Evolutionary conservation across 73 alveolate species (phyloP).

Genomic region (Blepharisma japonicum): DNA sequence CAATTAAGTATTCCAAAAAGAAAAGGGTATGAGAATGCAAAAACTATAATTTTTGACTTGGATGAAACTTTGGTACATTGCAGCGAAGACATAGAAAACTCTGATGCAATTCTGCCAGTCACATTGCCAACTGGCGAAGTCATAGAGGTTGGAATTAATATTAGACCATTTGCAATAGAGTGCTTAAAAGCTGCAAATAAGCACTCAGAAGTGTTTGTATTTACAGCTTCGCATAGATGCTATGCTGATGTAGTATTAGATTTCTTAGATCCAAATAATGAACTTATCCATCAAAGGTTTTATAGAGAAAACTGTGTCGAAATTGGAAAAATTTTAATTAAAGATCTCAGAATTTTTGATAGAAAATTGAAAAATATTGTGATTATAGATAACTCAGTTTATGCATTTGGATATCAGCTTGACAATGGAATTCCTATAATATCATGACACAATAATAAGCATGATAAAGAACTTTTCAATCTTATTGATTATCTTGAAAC

Average conservation of each 20-base stretch:
- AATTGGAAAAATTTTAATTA: constrained; percentile 81
- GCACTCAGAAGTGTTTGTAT: constrained; percentile 73
- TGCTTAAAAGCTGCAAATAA: constrained; percentile 69
- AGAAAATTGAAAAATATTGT: constrained; percentile 74
- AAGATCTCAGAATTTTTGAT: constrained; percentile 86
- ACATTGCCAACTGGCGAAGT: constrained; percentile 35
- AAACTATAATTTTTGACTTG: constrained; percentile 67
- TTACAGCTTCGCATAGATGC: constrained; percentile 89
- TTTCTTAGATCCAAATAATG: constrained; percentile 82
- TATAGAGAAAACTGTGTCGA: constrained; percentile 88
- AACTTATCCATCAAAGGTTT: constrained; percentile 69
- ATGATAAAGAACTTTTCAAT: constrained; percentile 73
- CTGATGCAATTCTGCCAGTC: constrained; percentile 51
- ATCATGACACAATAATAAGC: constrained; percentile 61
- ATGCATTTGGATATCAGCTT: constrained; percentile 82
- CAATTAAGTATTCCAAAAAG: no score
- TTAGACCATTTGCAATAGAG: constrained; percentile 82
- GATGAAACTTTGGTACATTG: constrained; percentile 81
- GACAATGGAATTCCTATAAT: constrained; percentile 85
- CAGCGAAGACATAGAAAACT: constrained; percentile 28
- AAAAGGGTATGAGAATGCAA: not conserved
- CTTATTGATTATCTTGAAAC: constrained; percentile 53
- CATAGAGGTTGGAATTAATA: constrained; percentile 74
- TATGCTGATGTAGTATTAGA: constrained; percentile 91
- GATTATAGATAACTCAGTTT: constrained; percentile 89